A percentile compares a stretch with the other conserved stretches of the same genome.
Evolutionary conservation across 2,329 filamentous ascomycete species (phyloP).

Genomic region (Chaetomium olivaceum): DNA sequence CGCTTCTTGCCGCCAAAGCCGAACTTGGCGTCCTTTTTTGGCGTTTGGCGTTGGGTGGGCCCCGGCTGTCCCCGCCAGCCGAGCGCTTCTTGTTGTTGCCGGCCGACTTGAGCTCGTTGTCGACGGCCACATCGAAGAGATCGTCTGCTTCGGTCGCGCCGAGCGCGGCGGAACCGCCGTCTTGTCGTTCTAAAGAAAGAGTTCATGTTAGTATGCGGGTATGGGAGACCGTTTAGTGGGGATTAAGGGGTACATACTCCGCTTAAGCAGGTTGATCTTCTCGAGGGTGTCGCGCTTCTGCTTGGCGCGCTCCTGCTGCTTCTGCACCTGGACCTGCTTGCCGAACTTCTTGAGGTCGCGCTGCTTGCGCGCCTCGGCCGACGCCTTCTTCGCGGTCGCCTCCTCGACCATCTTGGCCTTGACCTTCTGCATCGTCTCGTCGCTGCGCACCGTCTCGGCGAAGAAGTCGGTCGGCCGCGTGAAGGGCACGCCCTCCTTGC

Average conservation of each 20-base stretch:
- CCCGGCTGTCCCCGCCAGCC: slow-evolving; percentile 41
- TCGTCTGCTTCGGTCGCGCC: slow-evolving; percentile 80
- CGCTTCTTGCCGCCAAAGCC: slow-evolving; percentile 97
- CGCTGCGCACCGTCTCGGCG: slow-evolving; percentile 97
- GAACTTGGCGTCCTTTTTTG: slow-evolving; percentile 93
- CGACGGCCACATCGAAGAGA: slow-evolving; percentile 87
- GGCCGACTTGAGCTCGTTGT: slow-evolving; percentile 54
- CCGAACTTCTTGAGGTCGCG: slow-evolving; percentile 98
- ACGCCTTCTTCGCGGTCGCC: slow-evolving; percentile 87
- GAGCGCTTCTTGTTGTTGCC: slow-evolving; percentile 42
- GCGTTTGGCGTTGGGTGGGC: slow-evolving; percentile 67
- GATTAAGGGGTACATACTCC: slow-evolving; percentile 65
- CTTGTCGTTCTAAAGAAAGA: slow-evolving; percentile 66
- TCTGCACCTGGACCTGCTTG: slow-evolving; percentile 95
- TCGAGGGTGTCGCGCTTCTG: slow-evolving; percentile 90
- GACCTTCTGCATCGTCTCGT: slow-evolving; percentile 97
- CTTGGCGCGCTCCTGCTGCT: slow-evolving; percentile 91
- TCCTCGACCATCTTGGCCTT: slow-evolving; percentile 91
- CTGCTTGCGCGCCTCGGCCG: slow-evolving; percentile 85
- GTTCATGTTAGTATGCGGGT: slow-evolving; percentile 27
- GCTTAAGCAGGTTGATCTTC: slow-evolving; percentile 92
- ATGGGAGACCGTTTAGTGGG: not conserved
- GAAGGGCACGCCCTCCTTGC: slow-evolving; percentile 82
- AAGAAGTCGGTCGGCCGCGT: slow-evolving; percentile 93
- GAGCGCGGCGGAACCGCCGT: slow-evolving; percentile 52